Evolutionary conservation across 2,329 filamentous ascomycete species (phyloP), one percentile per base, ranked within the genome.

Genomic region (Aureobasidium zeae): DNA sequence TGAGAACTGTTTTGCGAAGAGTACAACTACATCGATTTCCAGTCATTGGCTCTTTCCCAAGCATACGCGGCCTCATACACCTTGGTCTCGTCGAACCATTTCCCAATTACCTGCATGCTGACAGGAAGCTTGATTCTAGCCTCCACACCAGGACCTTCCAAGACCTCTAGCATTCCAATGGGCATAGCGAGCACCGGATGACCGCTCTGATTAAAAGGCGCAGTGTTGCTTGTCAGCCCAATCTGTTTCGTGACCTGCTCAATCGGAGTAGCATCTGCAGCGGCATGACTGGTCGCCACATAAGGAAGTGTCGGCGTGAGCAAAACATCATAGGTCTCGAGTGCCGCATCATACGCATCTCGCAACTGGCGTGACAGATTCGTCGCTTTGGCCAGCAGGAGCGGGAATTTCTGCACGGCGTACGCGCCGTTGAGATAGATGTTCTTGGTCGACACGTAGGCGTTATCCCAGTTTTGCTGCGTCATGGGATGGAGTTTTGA

Each of bases 171-270:
- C 51, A 69, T 65, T 0, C 73, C 73, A 24, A 72, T 60, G 0
- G 73, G 73, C 33, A 77, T 57, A 0, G 68, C 65, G 49, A 77
- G 53, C 0, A 72, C 74, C 0, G 74, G 73, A 49, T 77, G 73
- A 0, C 74, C 74, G 0, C 72, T 76, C 2, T 71, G 63, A 51
- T 77, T 73, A 55, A 77, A 77, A 2, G 69, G 63, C 8, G 70
- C 69, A 4, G 74, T 79, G 49, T 79, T 78, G 12, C 63, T 66
- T 0, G 70, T 74, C 46, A 74, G 53, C 0, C 75, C 74, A 24
- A 76, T 69, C 22, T 69, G 71, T 9, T 69, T 68, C 39, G 64
- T 62, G 34, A 74, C 70, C 13, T 67, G 69, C 33, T 67, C 63
- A 12, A 65, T 55, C 2, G 67, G 67, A 2, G 62, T 61, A 2